Conservation (phyloP, 139 green algal genomes). For the Chlorella sp. region DNA sequence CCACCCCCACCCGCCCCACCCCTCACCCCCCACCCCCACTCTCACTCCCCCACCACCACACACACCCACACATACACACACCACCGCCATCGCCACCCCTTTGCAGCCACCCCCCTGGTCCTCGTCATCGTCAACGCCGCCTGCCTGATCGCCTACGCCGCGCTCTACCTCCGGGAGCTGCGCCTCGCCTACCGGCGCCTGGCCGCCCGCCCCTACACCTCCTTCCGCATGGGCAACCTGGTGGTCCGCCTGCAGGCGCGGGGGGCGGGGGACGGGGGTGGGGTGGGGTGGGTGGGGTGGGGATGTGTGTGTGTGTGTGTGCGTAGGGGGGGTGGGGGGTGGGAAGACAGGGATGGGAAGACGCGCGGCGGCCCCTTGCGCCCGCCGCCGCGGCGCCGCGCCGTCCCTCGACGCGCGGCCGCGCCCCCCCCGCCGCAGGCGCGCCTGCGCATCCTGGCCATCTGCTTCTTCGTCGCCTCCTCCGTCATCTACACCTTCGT, state of each 20-base stretch:
- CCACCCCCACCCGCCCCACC: no score
- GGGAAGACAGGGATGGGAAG: no score
- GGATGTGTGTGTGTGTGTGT: no score
- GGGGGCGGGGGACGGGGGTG: no score
- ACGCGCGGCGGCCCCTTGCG: no score
- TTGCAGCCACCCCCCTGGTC: neutral
- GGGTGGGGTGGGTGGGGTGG: no score
- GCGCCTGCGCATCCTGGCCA: conserved; percentile 21
- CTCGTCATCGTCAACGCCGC: conserved; percentile 12
- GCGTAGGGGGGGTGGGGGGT: no score
- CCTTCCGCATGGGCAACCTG: conserved; percentile 45
- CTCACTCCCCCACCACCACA: no score
- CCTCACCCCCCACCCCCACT: no score
- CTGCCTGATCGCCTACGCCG: conserved; percentile 3
- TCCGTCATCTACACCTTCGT: conserved; percentile 22
- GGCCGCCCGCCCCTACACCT: conserved; percentile 25
- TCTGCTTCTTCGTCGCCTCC: conserved; percentile 36
- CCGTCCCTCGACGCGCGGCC: no score
- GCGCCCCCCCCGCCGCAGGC: neutral
- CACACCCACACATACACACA: no score
- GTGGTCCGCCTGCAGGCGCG: conserved; percentile 37
- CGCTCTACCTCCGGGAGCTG: neutral
- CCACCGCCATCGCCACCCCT: neutral
- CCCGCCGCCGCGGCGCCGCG: no score
- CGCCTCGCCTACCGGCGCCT: conserved; percentile 25